phyloP scores from a whole-genome alignment of 176 grass and related monocot species.

The barley (Hordeum vulgare) region DNA sequence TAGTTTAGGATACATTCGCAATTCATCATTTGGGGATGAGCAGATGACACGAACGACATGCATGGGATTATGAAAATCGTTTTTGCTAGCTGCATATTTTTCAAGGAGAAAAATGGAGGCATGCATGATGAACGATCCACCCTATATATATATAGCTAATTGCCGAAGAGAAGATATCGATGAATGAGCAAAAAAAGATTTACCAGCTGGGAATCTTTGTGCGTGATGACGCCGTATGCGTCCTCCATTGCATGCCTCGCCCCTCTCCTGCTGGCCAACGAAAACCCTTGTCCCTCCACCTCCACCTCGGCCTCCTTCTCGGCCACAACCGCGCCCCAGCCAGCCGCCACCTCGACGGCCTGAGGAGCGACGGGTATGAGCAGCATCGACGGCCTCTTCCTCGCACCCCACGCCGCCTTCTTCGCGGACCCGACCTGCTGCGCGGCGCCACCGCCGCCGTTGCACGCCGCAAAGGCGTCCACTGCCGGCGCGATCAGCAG shows the following conservation, averaged over 20 bases:
- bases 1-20: too few species aligned
- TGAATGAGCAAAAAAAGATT: neutral
- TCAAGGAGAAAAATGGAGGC: neutral
- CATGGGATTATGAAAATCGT: too few species aligned
- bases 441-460: neutral
- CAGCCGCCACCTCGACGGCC: neutral
- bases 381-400: constrained; percentile 46
- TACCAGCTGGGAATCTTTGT: constrained; percentile 50
- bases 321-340: neutral
- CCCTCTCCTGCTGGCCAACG: constrained; percentile 56
- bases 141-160: neutral
- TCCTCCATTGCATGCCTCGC: constrained; percentile 75
- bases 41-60: too few species aligned
- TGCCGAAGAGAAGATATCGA: neutral
- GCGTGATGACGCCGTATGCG: constrained; percentile 37
- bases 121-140: neutral
- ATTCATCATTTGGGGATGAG: too few species aligned
- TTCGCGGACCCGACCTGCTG: neutral
- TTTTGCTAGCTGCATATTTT: too few species aligned
- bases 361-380: constrained; percentile 41
- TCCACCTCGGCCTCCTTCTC: constrained; percentile 17
- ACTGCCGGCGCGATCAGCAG: neutral
- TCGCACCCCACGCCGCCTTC: constrained; percentile 25
- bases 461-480: neutral
- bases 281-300: constrained; percentile 50